A percentile compares a stretch with the other conserved stretches of the same genome.
These are phyloP conservation scores for Silene uniflora DNA, from an alignment of 148 eudicot species.

Conservation along the genomic window DNA sequence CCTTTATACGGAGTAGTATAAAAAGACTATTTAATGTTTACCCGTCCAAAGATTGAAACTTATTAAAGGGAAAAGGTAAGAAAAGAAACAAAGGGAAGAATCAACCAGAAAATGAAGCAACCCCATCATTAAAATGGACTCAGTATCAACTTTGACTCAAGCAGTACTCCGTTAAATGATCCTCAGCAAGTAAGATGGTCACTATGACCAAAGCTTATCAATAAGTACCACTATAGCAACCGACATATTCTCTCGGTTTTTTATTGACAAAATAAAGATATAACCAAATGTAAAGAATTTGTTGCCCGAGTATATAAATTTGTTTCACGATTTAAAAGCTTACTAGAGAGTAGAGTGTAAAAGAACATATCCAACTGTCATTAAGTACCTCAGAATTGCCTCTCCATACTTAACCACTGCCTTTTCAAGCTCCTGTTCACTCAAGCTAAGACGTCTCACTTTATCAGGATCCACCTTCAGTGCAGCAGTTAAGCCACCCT, in stretches of 20 bases:
- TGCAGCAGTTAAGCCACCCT: conserved; percentile 61
- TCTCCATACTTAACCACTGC: conserved; percentile 46
- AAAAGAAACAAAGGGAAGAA: neutral
- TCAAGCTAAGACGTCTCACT: conserved; percentile 80
- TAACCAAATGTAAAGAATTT: neutral
- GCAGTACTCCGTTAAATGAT: neutral
- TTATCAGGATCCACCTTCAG: conserved; percentile 50
- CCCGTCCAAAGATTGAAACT: neutral
- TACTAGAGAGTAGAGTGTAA: neutral
- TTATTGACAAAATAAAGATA: neutral
- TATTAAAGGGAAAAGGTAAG: neutral
- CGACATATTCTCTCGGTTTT: neutral
- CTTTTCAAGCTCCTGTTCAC: conserved; percentile 66
- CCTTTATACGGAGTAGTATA: no score
- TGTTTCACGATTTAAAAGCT: neutral
- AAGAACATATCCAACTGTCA: neutral
- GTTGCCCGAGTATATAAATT: neutral
- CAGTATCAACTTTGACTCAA: neutral
- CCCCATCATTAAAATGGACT: neutral
- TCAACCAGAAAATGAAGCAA: no score
- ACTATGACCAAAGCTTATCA: neutral
- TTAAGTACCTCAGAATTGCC: conserved; percentile 54
- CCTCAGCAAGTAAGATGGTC: neutral
- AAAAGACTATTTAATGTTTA: neutral
- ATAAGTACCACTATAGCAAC: neutral